Evolutionary conservation across 129 eudicot species (phyloP).

Genomic region (Pulicaria dysenterica): DNA sequence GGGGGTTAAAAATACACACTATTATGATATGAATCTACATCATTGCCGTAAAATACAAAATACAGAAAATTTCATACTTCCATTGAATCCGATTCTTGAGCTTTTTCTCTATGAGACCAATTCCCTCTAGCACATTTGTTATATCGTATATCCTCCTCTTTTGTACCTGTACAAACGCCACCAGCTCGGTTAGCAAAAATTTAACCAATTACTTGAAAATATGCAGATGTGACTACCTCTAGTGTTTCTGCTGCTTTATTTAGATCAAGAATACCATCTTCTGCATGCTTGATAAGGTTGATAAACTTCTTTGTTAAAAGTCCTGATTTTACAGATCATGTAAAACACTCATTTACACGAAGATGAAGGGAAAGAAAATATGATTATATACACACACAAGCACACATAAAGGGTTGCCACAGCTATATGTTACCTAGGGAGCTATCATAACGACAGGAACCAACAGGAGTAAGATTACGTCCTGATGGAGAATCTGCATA

Average conservation of each 20-base stretch:
- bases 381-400: not conserved
- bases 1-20: not conserved
- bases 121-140: constrained; percentile 97
- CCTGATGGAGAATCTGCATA: constrained; percentile 88
- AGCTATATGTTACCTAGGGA: constrained; percentile 62
- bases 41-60: constrained; percentile 11
- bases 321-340: constrained; percentile 47
- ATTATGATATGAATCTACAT: constrained; percentile 9
- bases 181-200: constrained; percentile 11
- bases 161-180: constrained; percentile 69
- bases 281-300: constrained; percentile 87
- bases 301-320: constrained; percentile 96
- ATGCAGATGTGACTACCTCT: constrained; percentile 55
- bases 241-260: constrained; percentile 98
- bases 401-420: not conserved
- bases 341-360: constrained; percentile 9
- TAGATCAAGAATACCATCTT: constrained; percentile 97
- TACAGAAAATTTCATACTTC: constrained; percentile 62
- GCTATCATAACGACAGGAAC: constrained; percentile 99
- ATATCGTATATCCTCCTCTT: constrained; percentile 98
- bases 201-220: constrained; percentile 5
- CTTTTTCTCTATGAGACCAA: constrained; percentile 96
- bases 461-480: constrained; percentile 80
- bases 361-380: not conserved
- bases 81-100: constrained; percentile 96